Evolutionary conservation across 371 early-diverging fungal species (phyloP).

Genomic region (Mortierella sp.): DNA sequence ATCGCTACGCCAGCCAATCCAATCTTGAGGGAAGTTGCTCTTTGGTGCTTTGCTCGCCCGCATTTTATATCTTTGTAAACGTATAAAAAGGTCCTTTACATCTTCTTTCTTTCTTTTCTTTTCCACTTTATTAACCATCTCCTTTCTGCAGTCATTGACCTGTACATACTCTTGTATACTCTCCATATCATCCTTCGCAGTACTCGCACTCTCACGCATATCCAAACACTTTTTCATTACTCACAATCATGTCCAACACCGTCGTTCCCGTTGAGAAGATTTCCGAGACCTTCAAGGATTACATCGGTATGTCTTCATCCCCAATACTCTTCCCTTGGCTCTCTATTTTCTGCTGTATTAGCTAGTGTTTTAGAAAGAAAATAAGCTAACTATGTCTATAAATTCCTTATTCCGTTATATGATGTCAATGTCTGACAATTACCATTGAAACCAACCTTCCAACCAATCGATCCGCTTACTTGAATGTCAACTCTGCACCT

Average conservation of each 20-base stretch:
- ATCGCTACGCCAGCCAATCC: too few species aligned
- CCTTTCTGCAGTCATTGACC: background rate
- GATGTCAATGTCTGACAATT: background rate
- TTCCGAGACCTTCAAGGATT: conserved; percentile 51
- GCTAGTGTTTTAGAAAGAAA: too few species aligned
- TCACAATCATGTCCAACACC: conserved; percentile 21
- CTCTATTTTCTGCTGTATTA: too few species aligned
- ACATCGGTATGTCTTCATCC: conserved; percentile 39
- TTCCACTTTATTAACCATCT: background rate
- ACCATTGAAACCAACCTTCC: background rate
- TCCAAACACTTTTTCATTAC: conserved; percentile 11
- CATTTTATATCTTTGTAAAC: background rate
- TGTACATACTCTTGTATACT: background rate
- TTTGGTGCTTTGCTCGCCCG: too few species aligned
- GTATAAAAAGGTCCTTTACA: background rate
- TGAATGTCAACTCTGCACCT: background rate
- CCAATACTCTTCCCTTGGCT: too few species aligned
- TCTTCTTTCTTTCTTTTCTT: background rate
- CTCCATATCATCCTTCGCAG: too few species aligned
- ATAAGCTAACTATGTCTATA: background rate
- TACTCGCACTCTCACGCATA: background rate
- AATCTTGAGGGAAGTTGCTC: too few species aligned
- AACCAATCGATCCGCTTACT: background rate
- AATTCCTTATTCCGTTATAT: too few species aligned
- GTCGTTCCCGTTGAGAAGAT: conserved; percentile 33